phyloP scores from a whole-genome alignment of 2,329 filamentous ascomycete species.

The Fusarium foetens region DNA sequence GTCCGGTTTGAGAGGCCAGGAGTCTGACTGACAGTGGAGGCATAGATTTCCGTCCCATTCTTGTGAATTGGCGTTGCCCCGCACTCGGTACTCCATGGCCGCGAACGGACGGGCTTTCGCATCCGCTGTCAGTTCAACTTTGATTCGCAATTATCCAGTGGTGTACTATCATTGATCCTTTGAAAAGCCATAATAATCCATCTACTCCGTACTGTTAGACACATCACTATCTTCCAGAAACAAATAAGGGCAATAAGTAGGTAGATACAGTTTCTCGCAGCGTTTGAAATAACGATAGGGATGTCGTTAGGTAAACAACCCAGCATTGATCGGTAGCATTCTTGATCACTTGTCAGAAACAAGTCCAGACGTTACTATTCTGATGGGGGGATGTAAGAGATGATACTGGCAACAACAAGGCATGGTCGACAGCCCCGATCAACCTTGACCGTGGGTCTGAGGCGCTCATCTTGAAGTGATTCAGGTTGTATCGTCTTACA shows the following conservation, averaged over 20 bases:
- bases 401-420: neutral
- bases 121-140: slow-evolving; percentile 4
- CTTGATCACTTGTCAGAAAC: slow-evolving; percentile 1
- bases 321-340: neutral
- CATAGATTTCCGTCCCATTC: neutral
- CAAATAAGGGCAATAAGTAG: neutral
- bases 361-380: slow-evolving; percentile 7
- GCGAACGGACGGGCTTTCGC: slow-evolving; percentile 5
- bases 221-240: neutral
- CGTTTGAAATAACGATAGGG: neutral
- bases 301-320: neutral
- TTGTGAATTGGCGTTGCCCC: slow-evolving; percentile 6
- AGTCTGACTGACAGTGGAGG: neutral
- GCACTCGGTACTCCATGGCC: slow-evolving; percentile 13
- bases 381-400: neutral
- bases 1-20: neutral
- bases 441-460: neutral
- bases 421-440: neutral
- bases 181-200: neutral
- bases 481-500: neutral
- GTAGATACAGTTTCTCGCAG: neutral
- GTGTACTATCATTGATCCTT: neutral
- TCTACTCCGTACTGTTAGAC: neutral
- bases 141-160: neutral
- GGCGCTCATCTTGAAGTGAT: neutral